Evolutionary conservation across 192 early-diverging fungal species (phyloP).

Genomic region (Entomortierella parvispora): DNA sequence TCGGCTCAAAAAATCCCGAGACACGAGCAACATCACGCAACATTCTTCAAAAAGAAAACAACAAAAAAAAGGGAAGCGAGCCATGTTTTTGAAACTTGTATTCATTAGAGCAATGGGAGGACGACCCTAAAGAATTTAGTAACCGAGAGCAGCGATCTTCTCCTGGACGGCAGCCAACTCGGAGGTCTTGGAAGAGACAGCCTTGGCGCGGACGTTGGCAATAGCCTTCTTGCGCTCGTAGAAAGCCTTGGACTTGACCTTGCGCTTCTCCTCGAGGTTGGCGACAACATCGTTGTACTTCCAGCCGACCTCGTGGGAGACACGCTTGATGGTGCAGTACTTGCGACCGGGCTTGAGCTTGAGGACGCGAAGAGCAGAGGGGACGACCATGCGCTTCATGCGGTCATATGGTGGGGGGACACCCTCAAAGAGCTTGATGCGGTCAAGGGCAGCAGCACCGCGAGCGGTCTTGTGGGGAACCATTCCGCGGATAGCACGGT

Average conservation of each 20-base stretch:
- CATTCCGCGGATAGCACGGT: conserved; percentile 98
- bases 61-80: neutral
- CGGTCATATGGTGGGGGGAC: conserved; percentile 97
- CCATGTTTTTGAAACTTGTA: conserved; percentile 2
- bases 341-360: conserved; percentile 97
- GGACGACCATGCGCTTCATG: conserved; percentile 97
- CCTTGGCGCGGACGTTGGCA: conserved; percentile 73
- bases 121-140: conserved; percentile 52
- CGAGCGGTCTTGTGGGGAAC: conserved; percentile 99
- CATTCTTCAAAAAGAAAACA: neutral
- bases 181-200: conserved; percentile 51
- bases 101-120: conserved; percentile 17
- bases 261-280: conserved; percentile 98
- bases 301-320: conserved; percentile 98
- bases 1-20: too few relatives aligned
- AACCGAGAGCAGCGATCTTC: conserved; percentile 71
- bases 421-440: conserved; percentile 99
- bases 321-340: conserved; percentile 94
- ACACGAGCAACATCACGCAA: neutral
- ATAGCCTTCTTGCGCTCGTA: conserved; percentile 92
- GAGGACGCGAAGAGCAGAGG: conserved; percentile 96
- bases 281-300: conserved; percentile 98
- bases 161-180: conserved; percentile 68
- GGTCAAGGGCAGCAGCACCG: conserved; percentile 95
- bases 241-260: conserved; percentile 91